phyloP scores from a whole-genome alignment of 495 filamentous ascomycete genomes.

The Daldinia loculata region DNA sequence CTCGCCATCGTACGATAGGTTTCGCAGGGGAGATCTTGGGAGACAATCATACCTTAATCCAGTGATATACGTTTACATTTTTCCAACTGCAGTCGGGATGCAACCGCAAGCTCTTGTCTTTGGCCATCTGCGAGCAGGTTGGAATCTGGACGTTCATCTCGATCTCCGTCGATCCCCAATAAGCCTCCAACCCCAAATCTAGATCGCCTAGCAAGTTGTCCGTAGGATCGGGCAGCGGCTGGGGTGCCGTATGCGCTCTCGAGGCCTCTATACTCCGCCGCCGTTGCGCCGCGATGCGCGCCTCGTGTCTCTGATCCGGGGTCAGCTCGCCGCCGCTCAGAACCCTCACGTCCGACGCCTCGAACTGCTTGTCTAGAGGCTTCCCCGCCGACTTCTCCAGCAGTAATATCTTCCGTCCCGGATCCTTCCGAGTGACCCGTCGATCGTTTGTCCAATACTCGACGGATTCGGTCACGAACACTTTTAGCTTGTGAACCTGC shows the following conservation, averaged over 20 bases:
- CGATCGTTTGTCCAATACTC: conserved; percentile 93
- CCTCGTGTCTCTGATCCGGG: conserved; percentile 53
- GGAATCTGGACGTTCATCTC: conserved; percentile 96
- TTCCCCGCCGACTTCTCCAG: conserved; percentile 92
- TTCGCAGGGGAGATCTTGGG: not conserved
- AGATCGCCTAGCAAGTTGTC: conserved; percentile 88
- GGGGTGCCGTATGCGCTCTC: conserved; percentile 43
- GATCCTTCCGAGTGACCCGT: conserved; percentile 86
- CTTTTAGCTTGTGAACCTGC: conserved; percentile 94
- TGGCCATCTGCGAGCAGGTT: conserved; percentile 88
- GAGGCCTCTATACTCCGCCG: conserved; percentile 53
- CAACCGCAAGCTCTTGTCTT: conserved; percentile 74
- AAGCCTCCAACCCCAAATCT: conserved; percentile 65
- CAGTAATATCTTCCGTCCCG: conserved; percentile 82
- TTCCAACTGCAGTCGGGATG: conserved; percentile 96
- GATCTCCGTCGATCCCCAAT: conserved; percentile 90
- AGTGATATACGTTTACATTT: conserved; percentile 96
- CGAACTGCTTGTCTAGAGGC: conserved; percentile 77
- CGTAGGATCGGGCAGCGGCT: conserved; percentile 55
- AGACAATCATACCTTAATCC: conserved; percentile 85
- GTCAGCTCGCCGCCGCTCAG: conserved; percentile 78
- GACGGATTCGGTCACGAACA: conserved; percentile 91
- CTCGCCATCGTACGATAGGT: conserved; percentile 3
- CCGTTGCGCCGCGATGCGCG: conserved; percentile 50
- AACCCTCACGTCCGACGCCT: conserved; percentile 80